Evolutionary conservation across 352 stramenopile species (phyloP).

Genomic region (Pythium pectinolyticum): DNA sequence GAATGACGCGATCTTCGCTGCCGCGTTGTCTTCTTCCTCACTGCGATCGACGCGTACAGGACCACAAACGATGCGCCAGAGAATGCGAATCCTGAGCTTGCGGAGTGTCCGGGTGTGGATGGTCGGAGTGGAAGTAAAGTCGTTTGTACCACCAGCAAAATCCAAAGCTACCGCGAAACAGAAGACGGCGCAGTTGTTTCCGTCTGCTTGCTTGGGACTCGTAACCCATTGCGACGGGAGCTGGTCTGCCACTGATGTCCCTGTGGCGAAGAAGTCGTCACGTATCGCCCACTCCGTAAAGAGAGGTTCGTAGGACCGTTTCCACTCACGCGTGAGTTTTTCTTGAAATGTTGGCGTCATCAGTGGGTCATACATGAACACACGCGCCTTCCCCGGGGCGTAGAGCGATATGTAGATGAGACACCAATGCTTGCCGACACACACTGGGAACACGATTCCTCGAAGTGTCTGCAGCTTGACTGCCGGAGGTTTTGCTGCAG

Average conservation of each 20-base stretch:
- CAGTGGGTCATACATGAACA: background rate
- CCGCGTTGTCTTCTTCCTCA: background rate
- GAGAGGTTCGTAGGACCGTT: background rate
- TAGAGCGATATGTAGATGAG: background rate
- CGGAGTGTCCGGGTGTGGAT: background rate
- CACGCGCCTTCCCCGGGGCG: background rate
- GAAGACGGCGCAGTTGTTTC: background rate
- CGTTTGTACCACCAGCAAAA: background rate
- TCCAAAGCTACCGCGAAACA: background rate
- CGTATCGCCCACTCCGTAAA: background rate
- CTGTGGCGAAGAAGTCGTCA: too few species aligned
- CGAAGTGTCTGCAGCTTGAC: background rate
- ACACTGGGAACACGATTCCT: background rate
- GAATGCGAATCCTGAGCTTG: background rate
- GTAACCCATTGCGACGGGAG: too few species aligned
- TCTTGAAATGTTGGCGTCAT: background rate
- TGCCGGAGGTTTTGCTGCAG: background rate
- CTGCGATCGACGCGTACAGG: background rate
- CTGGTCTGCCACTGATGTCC: too few species aligned
- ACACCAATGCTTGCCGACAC: background rate
- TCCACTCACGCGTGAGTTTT: background rate
- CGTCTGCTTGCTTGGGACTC: background rate
- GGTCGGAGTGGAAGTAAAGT: background rate
- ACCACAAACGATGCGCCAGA: background rate
- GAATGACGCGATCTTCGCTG: background rate